Percentiles rank a stretch among this genome's conserved stretches.
Evolutionary conservation across 352 stramenopile genomes (phyloP).

Genomic region (Lagenidium sp.): DNA sequence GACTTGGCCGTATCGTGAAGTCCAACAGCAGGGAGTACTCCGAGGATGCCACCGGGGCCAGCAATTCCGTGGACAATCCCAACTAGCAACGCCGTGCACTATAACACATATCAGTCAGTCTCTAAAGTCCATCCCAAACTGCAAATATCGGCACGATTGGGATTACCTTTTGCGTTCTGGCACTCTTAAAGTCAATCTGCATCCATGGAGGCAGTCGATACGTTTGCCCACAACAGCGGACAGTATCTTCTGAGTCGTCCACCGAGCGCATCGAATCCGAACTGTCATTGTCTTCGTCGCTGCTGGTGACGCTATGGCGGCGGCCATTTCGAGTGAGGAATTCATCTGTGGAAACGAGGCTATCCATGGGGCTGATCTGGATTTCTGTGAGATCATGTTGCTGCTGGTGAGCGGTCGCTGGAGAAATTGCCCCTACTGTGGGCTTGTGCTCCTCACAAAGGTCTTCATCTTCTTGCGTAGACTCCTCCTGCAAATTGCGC

Average conservation of each 20-base stretch:
- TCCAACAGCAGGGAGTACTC: slow-evolving; percentile 85
- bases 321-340: slow-evolving; percentile 14
- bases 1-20: slow-evolving; percentile 78
- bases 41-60: slow-evolving; percentile 67
- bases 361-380: slow-evolving; percentile 47
- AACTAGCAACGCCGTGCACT: slow-evolving; percentile 74
- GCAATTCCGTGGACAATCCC: slow-evolving; percentile 90
- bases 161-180: slow-evolving; percentile 66
- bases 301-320: slow-evolving; percentile 8
- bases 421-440: too few relatives aligned
- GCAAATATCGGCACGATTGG: neutral
- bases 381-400: too few relatives aligned
- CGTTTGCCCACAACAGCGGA: slow-evolving; percentile 23
- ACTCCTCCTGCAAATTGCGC: too few relatives aligned
- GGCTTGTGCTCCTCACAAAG: too few relatives aligned
- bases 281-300: slow-evolving; percentile 1
- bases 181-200: slow-evolving; percentile 60
- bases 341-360: slow-evolving; percentile 37
- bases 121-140: neutral
- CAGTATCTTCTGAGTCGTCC: slow-evolving; percentile 9
- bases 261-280: slow-evolving; percentile 13
- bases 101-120: slow-evolving; percentile 1
- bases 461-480: too few relatives aligned
- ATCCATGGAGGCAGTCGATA: slow-evolving; percentile 13
- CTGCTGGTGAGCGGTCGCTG: too few relatives aligned